Conservation (phyloP, 75 land plant genomes). For the Chamaecyparis obtusa region DNA sequence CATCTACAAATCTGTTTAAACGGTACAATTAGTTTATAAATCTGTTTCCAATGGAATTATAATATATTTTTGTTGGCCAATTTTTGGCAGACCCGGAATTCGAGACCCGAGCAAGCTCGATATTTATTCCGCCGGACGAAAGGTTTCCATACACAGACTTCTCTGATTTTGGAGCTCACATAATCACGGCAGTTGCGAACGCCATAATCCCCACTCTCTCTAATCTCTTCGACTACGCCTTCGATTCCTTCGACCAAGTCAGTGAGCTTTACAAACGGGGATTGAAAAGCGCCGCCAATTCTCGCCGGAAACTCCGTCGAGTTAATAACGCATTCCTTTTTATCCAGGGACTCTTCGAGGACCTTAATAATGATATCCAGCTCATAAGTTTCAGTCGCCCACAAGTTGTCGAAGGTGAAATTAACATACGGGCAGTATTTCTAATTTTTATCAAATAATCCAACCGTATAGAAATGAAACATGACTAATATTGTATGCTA, state of each 20-base stretch:
- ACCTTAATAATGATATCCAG: background rate
- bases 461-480: background rate
- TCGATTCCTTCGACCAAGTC: conserved; percentile 31
- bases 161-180: conserved; percentile 29
- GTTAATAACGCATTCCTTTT: background rate
- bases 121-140: conserved; percentile 45
- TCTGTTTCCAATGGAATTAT: background rate
- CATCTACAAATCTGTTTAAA: no score
- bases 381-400: conserved; percentile 1
- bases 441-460: background rate
- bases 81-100: conserved; percentile 22
- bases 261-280: conserved; percentile 17
- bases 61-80: no score
- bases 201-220: conserved; percentile 22
- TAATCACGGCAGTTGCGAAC: conserved; percentile 25
- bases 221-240: conserved; percentile 17
- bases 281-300: background rate
- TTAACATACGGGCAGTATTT: no score
- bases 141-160: conserved; percentile 35
- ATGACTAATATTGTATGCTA: background rate
- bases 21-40: no score
- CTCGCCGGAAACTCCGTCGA: background rate
- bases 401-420: conserved; percentile 10
- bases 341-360: background rate
- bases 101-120: conserved; percentile 28